Base-by-base conservation (phyloP, 78 protist species). In the Cavenderia fasciculata region DNA sequence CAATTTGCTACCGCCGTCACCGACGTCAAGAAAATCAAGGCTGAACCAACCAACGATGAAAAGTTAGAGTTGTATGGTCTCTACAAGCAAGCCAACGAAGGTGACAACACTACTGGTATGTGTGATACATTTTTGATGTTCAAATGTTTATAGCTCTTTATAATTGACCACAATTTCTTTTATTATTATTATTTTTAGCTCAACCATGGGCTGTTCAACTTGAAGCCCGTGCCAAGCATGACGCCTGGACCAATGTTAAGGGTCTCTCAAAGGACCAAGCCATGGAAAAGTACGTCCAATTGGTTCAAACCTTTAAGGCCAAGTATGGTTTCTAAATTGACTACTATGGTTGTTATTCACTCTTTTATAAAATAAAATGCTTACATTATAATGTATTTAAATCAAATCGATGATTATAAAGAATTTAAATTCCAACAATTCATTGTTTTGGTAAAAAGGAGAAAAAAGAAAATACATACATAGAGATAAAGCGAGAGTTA, bases 21-120 rank as follows among this genome's bases (percentile, higher is more conserved):
- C 19, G 94, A 61, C 29, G 84, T 95, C 49, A 92, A 87, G 85
- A 74, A 46, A 36, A 69, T 95, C 85, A 34, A 66, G 36, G 49
- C 16, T 12, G 73, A 72, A 65, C 96, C 96, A 56, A 14, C 69
- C 47, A 91, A 95, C 61, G 93, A 88, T 4, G 94, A 94, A 59
- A 21, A 59, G 61, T 87, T 95, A 41, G 54, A 27, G 27, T 47
- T 94, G 16, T 97, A 97, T 59, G 95, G 74, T 2, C 74, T 94
- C 25, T 97, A 59, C 95, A 97, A 97, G 93, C 98, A 97, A 76
- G 97, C 94, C 27, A 92, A 88, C 14, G 96, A 46, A 4, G 98
- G 96, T 8, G 95, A 94, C 59, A 27, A 0, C 82, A 82, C 0
- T 46, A 19, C 62, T 33, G 7, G 84, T 77, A 21, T 43, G 63